phyloP scores from a whole-genome alignment of 495 filamentous ascomycete genomes.

The Neurospora africana region DNA sequence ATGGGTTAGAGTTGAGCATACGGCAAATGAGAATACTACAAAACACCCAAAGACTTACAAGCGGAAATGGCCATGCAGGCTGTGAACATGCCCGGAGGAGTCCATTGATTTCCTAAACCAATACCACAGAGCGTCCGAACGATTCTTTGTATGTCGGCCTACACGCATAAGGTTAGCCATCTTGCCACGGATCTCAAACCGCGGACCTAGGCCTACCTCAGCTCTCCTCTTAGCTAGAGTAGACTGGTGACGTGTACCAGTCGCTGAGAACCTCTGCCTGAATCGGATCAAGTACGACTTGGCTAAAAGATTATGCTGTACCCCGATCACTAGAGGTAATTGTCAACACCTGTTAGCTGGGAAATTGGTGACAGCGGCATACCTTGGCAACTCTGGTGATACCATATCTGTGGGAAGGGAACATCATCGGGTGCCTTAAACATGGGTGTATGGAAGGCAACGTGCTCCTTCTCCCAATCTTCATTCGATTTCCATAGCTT shows the following conservation, averaged over 20 bases:
- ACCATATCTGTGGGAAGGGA: constrained; percentile 37
- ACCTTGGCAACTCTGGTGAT: constrained; percentile 39
- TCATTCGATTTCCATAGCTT: constrained; percentile 21
- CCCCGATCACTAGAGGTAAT: constrained; percentile 32
- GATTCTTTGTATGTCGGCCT: constrained; percentile 32
- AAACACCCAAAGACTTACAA: constrained; percentile 26
- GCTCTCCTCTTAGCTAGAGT: constrained; percentile 22
- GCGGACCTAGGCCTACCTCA: constrained; percentile 12
- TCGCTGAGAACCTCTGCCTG: not conserved
- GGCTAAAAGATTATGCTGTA: constrained; percentile 45
- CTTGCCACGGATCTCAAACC: not conserved
- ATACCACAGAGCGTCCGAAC: constrained; percentile 43
- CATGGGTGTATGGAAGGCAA: constrained; percentile 29
- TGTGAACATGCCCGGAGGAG: constrained; percentile 43
- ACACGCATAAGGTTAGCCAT: not conserved
- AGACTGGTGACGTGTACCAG: constrained; percentile 29
- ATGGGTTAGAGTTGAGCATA: constrained; percentile 8
- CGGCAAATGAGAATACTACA: constrained; percentile 24
- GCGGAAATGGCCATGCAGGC: constrained; percentile 43
- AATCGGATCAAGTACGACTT: constrained; percentile 32
- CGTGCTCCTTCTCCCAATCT: constrained; percentile 25
- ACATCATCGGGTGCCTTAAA: constrained; percentile 18
- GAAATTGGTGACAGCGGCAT: constrained; percentile 7
- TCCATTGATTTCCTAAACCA: constrained; percentile 38
- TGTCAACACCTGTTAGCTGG: not conserved